Base-by-base conservation (phyloP, 2,329 filamentous ascomycete species). In the Curvularia spicifera region DNA sequence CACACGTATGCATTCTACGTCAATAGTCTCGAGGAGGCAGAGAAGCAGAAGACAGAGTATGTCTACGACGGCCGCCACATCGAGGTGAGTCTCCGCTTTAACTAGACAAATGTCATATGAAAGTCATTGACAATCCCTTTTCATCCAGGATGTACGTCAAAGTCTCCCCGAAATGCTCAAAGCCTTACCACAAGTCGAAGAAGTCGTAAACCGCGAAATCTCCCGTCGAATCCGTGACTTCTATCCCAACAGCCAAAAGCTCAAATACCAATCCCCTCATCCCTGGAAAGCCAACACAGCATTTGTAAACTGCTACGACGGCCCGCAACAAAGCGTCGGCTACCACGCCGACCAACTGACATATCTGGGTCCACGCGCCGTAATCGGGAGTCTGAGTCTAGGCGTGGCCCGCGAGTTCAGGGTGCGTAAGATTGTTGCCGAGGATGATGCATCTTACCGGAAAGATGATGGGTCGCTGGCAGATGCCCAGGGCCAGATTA, bases 391-490 rank as follows among this genome's bases (percentile, higher is more conserved):
- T 47, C 79, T 99, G 5, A 96, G 91, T 37, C 83, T 99, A 0
- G 95, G 95, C 1, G 95, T 98, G 0, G 88, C 92, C n/a, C 85
- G 95, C 9, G 93, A 97, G 75, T 98, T 99, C 70, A 89, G 95
- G 5, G 90, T 98, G 0, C 88, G 94, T 24, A 85, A 87, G 35
- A 86, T 96, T 53, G 78, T 93, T 12, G 86, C 90, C 2, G 76
- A 79, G 53, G 84, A 84, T 53, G 85, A 86, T 54, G 85, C 86
- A 29, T 64, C 72, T 20, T 54, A 71, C 53, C 76, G 79, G 43
- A 73, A 77, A 60, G 76, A 72, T 15, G 66, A 78, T 51, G 69
- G 72, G 31, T 63, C 40, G 58, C 71, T 71, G 12, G 80, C 84
- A 1, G 89, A 95, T 63, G 83, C 84, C 0, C 87, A 91, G 70